phyloP scores from a whole-genome alignment of 306 rosid genomes.

The Hylodesmum podocarpum region DNA sequence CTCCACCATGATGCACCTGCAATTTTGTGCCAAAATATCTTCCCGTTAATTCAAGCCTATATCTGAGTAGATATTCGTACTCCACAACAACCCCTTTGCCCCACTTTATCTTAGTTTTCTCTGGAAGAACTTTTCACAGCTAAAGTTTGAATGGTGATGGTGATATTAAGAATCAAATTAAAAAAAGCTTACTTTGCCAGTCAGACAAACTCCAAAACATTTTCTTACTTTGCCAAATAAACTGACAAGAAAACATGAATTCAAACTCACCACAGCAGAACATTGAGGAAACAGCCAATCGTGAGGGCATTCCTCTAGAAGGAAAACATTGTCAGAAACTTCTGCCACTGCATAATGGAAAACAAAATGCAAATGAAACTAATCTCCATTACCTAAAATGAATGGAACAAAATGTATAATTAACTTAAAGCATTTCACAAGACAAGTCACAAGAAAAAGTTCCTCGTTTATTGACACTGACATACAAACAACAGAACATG shows the following conservation, averaged over 20 bases:
- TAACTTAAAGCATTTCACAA: neutral
- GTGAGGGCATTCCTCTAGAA: conserved; percentile 90
- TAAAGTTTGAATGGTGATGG: neutral
- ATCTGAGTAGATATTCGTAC: neutral
- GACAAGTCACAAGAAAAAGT: neutral
- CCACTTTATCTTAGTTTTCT: neutral
- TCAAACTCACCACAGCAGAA: conserved; percentile 86
- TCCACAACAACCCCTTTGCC: neutral
- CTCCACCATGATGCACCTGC: conserved; percentile 99
- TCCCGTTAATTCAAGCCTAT: conserved; percentile 4
- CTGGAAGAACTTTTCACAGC: neutral
- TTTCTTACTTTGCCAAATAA: conserved; percentile 7
- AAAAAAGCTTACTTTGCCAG: neutral
- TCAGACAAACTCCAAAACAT: neutral
- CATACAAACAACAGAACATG: neutral
- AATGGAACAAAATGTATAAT: conserved; percentile 10
- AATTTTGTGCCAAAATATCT: conserved; percentile 21
- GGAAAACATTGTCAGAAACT: conserved; percentile 67
- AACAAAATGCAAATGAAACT: conserved; percentile 23
- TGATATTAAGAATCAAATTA: neutral
- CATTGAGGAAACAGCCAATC: conserved; percentile 98
- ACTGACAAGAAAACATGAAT: neutral
- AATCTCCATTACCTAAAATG: conserved; percentile 4
- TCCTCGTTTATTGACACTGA: neutral
- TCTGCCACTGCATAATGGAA: conserved; percentile 60